phyloP scores from a whole-genome alignment of 768 basidiomycete genomes.

The Boletus edulis region DNA sequence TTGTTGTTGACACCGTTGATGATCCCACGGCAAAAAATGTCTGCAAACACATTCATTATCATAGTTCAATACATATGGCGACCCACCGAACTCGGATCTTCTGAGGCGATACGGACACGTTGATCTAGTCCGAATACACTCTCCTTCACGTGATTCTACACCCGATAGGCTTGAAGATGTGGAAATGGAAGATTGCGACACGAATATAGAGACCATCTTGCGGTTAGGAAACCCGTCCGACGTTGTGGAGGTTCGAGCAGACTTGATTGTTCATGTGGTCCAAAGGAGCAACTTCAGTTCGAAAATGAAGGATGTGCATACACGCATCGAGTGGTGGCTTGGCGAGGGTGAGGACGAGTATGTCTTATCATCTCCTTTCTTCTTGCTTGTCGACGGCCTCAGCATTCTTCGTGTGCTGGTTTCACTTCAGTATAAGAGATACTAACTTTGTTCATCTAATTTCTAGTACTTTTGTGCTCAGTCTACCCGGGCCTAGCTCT shows the following conservation, averaged over 20 bases:
- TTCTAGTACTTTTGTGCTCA: constrained; percentile 11
- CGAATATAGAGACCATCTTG: constrained; percentile 17
- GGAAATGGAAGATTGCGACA: constrained; percentile 7
- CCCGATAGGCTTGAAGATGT: constrained; percentile 3
- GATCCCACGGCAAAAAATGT: neutral
- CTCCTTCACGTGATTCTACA: constrained; percentile 22
- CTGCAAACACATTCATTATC: neutral
- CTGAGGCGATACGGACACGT: constrained; percentile 95
- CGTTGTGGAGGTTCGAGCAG: constrained; percentile 73
- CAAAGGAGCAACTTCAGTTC: constrained; percentile 4
- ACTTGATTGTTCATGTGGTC: constrained; percentile 54
- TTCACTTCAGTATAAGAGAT: neutral
- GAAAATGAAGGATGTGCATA: constrained; percentile 10
- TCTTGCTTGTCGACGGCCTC: neutral
- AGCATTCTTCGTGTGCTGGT: neutral
- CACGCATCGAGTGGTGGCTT: constrained; percentile 89
- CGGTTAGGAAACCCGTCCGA: constrained; percentile 73
- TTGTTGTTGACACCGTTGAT: neutral
- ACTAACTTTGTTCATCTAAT: constrained; percentile 1
- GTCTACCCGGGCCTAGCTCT: constrained; percentile 36
- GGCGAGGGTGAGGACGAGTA: constrained; percentile 91
- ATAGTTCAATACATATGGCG: constrained; percentile 95
- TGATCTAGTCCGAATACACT: constrained; percentile 61
- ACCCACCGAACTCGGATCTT: constrained; percentile 89
- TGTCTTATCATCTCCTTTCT: constrained; percentile 23